phyloP scores from a whole-genome alignment of 1,139 yeast species.

The Pichia kudriavzevii region DNA sequence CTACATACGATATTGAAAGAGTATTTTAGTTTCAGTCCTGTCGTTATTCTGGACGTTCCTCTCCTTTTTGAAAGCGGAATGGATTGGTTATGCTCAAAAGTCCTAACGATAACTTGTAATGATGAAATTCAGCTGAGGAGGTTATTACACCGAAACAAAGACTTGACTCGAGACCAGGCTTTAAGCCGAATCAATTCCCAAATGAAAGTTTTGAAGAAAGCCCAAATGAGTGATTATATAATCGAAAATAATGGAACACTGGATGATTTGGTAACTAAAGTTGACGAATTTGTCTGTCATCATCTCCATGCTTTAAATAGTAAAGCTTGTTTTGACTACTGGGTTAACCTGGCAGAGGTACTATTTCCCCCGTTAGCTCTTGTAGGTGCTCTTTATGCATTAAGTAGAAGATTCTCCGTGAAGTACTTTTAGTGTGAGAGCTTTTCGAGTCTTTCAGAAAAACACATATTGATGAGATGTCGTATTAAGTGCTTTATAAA shows the following conservation, averaged over 20 bases:
- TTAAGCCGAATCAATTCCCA: slow-evolving; percentile 68
- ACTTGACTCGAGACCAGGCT: slow-evolving; percentile 60
- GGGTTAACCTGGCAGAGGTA: slow-evolving; percentile 34
- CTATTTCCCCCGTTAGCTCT: slow-evolving; percentile 54
- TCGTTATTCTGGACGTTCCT: slow-evolving; percentile 86
- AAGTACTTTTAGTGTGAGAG: not conserved
- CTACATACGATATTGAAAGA: slow-evolving; percentile 46
- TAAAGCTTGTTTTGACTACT: not conserved
- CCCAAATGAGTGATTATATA: slow-evolving; percentile 54
- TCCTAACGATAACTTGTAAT: slow-evolving; percentile 62
- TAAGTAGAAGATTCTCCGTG: slow-evolving; percentile 2
- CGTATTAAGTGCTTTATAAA: no score
- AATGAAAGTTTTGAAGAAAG: slow-evolving; percentile 56
- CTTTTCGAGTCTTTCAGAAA: no score
- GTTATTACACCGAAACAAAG: slow-evolving; percentile 58
- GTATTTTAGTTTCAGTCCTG: slow-evolving; percentile 41
- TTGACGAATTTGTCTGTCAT: slow-evolving; percentile 39
- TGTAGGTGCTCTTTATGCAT: slow-evolving; percentile 38
- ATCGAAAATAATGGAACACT: slow-evolving; percentile 56
- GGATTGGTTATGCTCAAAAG: slow-evolving; percentile 62
- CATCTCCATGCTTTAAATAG: slow-evolving; percentile 37
- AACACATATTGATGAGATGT: no score
- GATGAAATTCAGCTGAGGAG: slow-evolving; percentile 54
- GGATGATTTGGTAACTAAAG: slow-evolving; percentile 38
- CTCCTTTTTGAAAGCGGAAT: slow-evolving; percentile 75